phyloP scores from a whole-genome alignment of 345 rosid genomes.

The Raphanus raphanistrum region DNA sequence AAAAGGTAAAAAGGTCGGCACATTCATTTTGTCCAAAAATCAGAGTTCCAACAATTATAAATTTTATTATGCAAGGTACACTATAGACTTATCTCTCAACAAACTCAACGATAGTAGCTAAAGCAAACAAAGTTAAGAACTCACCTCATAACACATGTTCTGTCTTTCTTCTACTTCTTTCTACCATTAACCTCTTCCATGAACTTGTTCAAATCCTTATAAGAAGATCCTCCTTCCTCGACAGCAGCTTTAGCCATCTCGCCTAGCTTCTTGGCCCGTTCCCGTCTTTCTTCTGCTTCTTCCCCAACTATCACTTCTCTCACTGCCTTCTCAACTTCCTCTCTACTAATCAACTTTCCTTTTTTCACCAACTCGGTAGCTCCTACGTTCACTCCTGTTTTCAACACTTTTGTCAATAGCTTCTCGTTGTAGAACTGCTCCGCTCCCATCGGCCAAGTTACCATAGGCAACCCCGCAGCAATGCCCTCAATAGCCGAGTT shows the following conservation, averaged over 20 bases:
- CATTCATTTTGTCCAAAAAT: no score
- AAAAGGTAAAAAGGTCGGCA: no score
- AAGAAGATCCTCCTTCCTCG: conserved; percentile 43
- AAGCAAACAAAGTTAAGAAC: conserved; percentile 12
- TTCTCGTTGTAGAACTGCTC: conserved; percentile 63
- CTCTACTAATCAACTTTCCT: conserved; percentile 41
- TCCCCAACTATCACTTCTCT: conserved; percentile 41
- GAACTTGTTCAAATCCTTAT: conserved; percentile 33
- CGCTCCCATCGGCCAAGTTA: conserved; percentile 47
- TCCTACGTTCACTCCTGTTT: conserved; percentile 47
- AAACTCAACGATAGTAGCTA: neutral
- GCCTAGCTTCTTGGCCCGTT: conserved; percentile 24
- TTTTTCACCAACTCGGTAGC: conserved; percentile 31
- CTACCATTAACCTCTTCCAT: conserved; percentile 26
- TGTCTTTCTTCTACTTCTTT: conserved; percentile 11
- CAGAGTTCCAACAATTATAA: no score
- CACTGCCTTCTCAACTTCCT: conserved; percentile 42
- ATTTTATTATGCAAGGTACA: neutral
- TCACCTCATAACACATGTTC: conserved; percentile 11
- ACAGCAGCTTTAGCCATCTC: conserved; percentile 37
- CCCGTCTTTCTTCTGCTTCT: conserved; percentile 35
- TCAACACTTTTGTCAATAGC: conserved; percentile 44
- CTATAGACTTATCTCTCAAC: neutral
- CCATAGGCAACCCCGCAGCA: conserved; percentile 54
- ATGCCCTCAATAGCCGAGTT: conserved; percentile 58